These are phyloP conservation scores for Drosera spatulata DNA, from an alignment of 179 eudicot species.

Conservation along the genomic window DNA sequence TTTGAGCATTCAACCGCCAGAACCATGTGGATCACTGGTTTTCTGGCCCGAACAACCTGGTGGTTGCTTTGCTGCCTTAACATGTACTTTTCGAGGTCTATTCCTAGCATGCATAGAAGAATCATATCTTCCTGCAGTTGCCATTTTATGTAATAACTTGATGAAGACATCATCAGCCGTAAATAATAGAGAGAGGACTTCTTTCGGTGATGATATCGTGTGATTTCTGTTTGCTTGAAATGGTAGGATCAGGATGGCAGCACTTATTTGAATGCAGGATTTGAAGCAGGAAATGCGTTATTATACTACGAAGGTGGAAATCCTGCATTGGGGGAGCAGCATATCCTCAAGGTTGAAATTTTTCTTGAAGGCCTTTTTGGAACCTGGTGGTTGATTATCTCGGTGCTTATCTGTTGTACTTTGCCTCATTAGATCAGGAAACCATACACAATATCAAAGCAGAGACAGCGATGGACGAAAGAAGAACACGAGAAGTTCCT, in stretches of 20 bases:
- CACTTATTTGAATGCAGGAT: conserved; percentile 13
- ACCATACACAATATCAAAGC: conserved; percentile 88
- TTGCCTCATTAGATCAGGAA: conserved; percentile 49
- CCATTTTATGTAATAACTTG: too few relatives aligned
- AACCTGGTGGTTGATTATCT: conserved; percentile 8
- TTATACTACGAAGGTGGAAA: conserved; percentile 12
- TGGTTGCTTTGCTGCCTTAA: too few relatives aligned
- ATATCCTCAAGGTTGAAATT: conserved; percentile 28
- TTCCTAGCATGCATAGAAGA: too few relatives aligned
- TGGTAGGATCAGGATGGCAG: conserved; percentile 36
- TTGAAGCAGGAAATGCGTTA: conserved; percentile 6
- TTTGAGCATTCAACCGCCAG: too few relatives aligned
- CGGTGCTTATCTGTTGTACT: conserved; percentile 3
- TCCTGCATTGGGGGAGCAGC: conserved; percentile 26
- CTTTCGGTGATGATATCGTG: too few relatives aligned
- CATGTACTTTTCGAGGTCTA: too few relatives aligned
- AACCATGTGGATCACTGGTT: too few relatives aligned
- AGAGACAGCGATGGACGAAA: conserved; percentile 92
- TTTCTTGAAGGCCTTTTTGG: not conserved
- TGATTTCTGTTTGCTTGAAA: not conserved
- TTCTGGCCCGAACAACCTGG: too few relatives aligned
- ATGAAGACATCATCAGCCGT: too few relatives aligned
- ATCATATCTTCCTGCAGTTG: too few relatives aligned
- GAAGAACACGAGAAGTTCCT: conserved; percentile 87
- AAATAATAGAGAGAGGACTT: too few relatives aligned